Evolutionary conservation across 225 moss, liverwort and hornwort species (phyloP).

Genomic region (Marchantia paleacea): DNA sequence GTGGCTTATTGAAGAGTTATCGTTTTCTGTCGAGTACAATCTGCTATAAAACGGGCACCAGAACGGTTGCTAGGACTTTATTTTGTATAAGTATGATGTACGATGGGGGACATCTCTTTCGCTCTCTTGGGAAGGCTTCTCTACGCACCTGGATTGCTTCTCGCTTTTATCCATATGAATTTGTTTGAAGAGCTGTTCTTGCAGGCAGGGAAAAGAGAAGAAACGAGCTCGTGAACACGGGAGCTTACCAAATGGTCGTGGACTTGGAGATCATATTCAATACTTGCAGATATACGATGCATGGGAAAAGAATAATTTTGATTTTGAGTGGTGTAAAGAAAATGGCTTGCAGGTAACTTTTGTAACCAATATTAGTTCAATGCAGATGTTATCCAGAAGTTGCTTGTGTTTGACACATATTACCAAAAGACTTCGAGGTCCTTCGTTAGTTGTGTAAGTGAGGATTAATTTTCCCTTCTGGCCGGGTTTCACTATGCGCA

Average conservation of each 20-base stretch:
- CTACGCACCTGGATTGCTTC: too few species aligned
- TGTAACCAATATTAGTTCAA: background rate
- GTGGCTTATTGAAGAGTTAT: too few species aligned
- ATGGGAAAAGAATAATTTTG: slow-evolving; percentile 64
- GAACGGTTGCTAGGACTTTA: too few species aligned
- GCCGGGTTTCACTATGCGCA: slow-evolving; percentile 18
- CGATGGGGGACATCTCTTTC: too few species aligned
- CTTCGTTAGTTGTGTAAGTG: background rate
- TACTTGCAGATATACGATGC: slow-evolving; percentile 80
- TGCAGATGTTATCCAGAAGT: background rate
- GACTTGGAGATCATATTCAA: slow-evolving; percentile 79
- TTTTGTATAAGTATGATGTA: too few species aligned
- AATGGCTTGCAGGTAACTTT: slow-evolving; percentile 60
- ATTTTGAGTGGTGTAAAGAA: slow-evolving; percentile 74
- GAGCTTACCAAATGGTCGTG: slow-evolving; percentile 75
- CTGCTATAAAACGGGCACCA: too few species aligned
- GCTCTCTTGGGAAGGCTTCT: too few species aligned
- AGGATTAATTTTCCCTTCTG: background rate
- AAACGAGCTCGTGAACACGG: slow-evolving; percentile 73
- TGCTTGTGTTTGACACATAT: background rate
- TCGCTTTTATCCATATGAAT: background rate
- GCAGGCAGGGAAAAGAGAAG: slow-evolving; percentile 68
- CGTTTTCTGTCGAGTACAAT: too few species aligned
- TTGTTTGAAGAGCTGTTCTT: slow-evolving; percentile 6
- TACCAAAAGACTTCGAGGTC: background rate